A percentile compares a stretch with the other conserved stretches of the same genome.
Conservation (phyloP, 345 rosid genomes). For the Tarenaya hassleriana region DNA sequence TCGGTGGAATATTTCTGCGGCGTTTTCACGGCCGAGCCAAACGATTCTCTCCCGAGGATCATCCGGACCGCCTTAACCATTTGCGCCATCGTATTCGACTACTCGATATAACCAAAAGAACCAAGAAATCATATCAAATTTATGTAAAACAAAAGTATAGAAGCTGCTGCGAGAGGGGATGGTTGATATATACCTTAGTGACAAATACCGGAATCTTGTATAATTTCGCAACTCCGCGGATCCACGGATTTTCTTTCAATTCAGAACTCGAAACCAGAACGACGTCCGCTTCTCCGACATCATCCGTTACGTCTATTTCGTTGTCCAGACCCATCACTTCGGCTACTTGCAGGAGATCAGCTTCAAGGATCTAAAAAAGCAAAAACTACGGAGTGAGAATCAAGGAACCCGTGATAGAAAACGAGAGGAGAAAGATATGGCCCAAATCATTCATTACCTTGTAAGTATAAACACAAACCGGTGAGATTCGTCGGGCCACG, state of each 20-base stretch:
- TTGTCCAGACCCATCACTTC: conserved; percentile 81
- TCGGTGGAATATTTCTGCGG: conserved; percentile 35
- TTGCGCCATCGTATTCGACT: conserved; percentile 94
- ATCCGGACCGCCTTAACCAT: conserved; percentile 91
- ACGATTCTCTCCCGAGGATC: conserved; percentile 74
- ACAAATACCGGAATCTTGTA: conserved; percentile 73
- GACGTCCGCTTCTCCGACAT: conserved; percentile 77
- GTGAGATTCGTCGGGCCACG: conserved; percentile 38
- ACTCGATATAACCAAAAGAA: conserved; percentile 23
- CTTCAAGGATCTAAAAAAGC: conserved; percentile 58
- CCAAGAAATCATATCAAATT: background rate
- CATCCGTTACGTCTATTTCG: conserved; percentile 66
- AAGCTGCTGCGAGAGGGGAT: conserved; percentile 6
- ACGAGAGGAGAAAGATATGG: conserved; percentile 3
- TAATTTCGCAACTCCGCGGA: conserved; percentile 77
- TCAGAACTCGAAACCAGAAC: conserved; percentile 72
- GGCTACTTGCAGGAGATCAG: conserved; percentile 85
- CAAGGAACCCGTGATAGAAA: background rate
- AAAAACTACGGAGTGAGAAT: background rate
- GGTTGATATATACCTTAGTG: conserved; percentile 63
- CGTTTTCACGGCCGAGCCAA: conserved; percentile 35
- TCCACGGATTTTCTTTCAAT: conserved; percentile 74
- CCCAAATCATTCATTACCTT: conserved; percentile 47
- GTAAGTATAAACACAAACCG: conserved; percentile 60
- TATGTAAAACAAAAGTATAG: background rate